phyloP scores from a whole-genome alignment of 495 filamentous ascomycete species.

The Cercophora scortea region DNA sequence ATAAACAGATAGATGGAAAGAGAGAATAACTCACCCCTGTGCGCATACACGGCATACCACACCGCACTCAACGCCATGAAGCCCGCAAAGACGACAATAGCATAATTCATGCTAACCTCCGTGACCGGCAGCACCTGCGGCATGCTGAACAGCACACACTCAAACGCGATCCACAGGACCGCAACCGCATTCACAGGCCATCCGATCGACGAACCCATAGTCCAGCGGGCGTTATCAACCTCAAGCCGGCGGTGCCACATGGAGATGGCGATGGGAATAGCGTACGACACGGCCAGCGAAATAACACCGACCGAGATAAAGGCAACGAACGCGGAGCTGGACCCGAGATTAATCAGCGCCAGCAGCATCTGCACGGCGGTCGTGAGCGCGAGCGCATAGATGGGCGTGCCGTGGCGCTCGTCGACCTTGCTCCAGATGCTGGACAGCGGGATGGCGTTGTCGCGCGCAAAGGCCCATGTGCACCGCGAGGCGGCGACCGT shows the following conservation, averaged over 20 bases:
- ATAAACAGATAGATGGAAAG: background rate
- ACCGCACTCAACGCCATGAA: conserved; percentile 46
- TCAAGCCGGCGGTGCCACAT: conserved; percentile 28
- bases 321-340: conserved; percentile 52
- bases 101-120: conserved; percentile 52
- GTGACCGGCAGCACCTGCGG: conserved; percentile 49
- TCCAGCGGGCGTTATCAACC: conserved; percentile 46
- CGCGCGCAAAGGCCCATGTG: conserved; percentile 55
- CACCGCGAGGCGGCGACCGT: conserved; percentile 52
- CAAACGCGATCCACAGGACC: conserved; percentile 47
- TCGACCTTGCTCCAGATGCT: conserved; percentile 54
- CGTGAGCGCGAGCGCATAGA: conserved; percentile 50
- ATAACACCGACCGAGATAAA: conserved; percentile 59
- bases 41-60: conserved; percentile 64
- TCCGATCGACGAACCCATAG: conserved; percentile 42
- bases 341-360: conserved; percentile 52
- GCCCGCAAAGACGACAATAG: conserved; percentile 48
- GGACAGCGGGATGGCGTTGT: conserved; percentile 62
- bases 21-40: conserved; percentile 31
- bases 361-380: conserved; percentile 50
- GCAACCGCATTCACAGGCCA: conserved; percentile 46
- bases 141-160: conserved; percentile 54
- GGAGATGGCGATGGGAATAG: conserved; percentile 48
- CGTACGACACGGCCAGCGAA: conserved; percentile 57
- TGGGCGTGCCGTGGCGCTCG: conserved; percentile 38